A percentile compares a stretch with the other conserved stretches of the same genome.
phyloP scores from a whole-genome alignment of 2,329 filamentous ascomycete genomes.

The Cordyceps farinosa region DNA sequence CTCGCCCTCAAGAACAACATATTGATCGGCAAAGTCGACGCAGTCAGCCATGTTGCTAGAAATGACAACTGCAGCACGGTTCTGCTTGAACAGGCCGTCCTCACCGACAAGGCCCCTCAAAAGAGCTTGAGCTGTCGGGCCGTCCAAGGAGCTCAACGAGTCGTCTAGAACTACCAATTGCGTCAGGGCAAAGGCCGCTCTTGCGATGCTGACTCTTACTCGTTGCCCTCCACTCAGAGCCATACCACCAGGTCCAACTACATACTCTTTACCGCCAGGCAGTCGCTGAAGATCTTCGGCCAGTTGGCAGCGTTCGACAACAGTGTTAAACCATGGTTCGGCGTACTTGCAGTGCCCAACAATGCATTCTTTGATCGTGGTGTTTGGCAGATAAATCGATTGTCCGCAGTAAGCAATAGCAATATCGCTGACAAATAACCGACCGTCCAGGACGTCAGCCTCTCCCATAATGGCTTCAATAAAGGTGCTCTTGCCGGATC shows the following conservation, averaged over 20 bases:
- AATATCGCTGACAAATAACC: background rate
- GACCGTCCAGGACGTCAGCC: background rate
- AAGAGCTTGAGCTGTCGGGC: background rate
- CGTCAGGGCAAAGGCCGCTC: background rate
- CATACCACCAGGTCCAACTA: background rate
- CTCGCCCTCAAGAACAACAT: background rate
- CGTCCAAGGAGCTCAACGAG: background rate
- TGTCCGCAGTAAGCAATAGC: constrained; percentile 1
- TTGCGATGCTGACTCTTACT: constrained; percentile 1
- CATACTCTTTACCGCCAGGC: background rate
- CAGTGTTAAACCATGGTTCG: background rate
- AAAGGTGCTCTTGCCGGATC: constrained; percentile 2
- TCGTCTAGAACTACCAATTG: background rate
- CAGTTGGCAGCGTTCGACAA: background rate
- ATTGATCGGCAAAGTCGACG: background rate
- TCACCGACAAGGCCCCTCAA: background rate
- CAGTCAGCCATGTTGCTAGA: background rate
- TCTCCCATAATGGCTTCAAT: background rate
- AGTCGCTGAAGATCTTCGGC: background rate
- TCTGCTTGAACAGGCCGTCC: background rate
- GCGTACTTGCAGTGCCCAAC: background rate
- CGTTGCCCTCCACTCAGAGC: constrained; percentile 3
- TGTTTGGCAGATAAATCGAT: background rate
- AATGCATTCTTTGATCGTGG: background rate
- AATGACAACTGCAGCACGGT: background rate